Base-by-base conservation (phyloP, 2,329 filamentous ascomycete genomes). In the Nigrograna mackinnonii region DNA sequence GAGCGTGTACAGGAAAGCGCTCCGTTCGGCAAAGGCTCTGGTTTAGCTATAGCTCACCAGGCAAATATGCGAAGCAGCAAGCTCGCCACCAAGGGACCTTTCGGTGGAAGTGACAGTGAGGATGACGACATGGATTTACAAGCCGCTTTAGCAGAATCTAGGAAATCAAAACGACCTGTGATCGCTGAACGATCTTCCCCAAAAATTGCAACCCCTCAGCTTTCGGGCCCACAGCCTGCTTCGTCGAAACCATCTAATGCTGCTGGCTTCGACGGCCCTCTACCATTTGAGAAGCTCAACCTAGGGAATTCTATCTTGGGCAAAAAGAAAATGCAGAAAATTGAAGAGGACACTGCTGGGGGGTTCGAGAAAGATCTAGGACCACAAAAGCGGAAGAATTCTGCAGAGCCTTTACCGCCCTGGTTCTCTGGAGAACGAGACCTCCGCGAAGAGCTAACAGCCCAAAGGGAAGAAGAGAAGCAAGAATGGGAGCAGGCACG, bases 251-350 rank as follows among this genome's bases (percentile, higher is more conserved):
- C 77, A 7, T 83, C 81, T 37, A 74, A 79, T 24, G 82, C 80
- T 51, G 76, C 82, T 38, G 71, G 67, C 3, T 87, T 95, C 59
- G 82, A 82, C 51, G 92, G 92, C 0, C 90, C 91, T 0, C 69
- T 99, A 4, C 94, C 94, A 0, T 99, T 99, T 59, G 91, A 96
- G 55, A 92, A 79, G 37, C 71, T 86, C 5, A 79, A 90, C 60
- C 77, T 96, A 2, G 83, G 87, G 33, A 84, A 81, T 38, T 85
- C 81, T 24, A 67, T 74, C 9, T 64, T 73, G 12, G 74, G 71
- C 20, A 78, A 70, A 64, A 79, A 74, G 66, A 80, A 74, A 54
- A 77, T 71, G 72, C 73, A 73, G 57, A 76, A 68, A 51, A 71
- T 72, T 39, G 70, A 79, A 43, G 73, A 79, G 39, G 78, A 80